Base-by-base conservation (phyloP, 495 filamentous ascomycete species). In the Penicillium ucsense region DNA sequence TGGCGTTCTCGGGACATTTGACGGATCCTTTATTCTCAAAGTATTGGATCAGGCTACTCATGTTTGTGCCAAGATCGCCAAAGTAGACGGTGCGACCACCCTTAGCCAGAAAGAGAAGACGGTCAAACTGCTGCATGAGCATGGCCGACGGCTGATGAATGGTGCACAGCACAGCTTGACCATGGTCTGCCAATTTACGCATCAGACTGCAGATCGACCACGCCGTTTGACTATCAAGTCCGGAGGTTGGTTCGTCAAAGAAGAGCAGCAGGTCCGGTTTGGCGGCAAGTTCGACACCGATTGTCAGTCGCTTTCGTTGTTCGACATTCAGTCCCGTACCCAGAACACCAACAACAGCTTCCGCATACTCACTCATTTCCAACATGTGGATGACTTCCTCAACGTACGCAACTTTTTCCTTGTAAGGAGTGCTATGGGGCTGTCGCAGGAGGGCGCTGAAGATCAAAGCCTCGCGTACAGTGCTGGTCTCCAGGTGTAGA, bases 101-200 rank as follows among this genome's bases (percentile, higher is more conserved):
- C 41, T 76, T 79, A 2, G 81, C 80, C 28, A 95, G 70, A 70
- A 94, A 89, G 6, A 92, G 68, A 5, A 97, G 71, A 28, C 85
- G 81, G 63, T 96, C 90, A 57, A 96, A 98, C 47, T 87, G 77
- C 59, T 94, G 84, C 70, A 98, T 94, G 33, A 98, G 75, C 62
- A 94, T 85, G 35, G 88, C 89, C 0, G 84, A 89, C 3, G 89
- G 89, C 62, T 98, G 92, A 64, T 98, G 92, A 50, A 98, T 95
- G 5, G 89, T 95, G 62, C 87, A 92, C 6, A 95, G 80, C 56
- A 95, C 82, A n/a, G 89, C 88, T 62, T 94, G 88, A 10, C 89
- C 89, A 50, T 77, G 82, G 64, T 87, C 81, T 37, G 89, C 86
- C 34, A 95, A 73, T 59, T 88, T 89, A 54, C 86, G 78, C 12